Evolutionary conservation across 164 flowering plant genomes (phyloP).

Genomic region (Berberis thunbergii): DNA sequence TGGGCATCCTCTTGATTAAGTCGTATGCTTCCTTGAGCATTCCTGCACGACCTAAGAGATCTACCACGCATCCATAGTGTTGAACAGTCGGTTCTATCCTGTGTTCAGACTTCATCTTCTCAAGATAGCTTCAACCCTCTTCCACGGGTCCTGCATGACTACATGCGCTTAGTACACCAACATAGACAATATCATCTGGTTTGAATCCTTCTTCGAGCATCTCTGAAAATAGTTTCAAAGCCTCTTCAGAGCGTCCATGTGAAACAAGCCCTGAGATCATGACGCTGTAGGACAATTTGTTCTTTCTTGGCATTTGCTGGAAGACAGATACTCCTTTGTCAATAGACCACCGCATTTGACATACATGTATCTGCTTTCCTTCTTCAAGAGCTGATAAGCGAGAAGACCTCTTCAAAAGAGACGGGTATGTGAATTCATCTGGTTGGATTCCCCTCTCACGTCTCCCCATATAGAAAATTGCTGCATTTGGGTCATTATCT

Average conservation of each 20-base stretch:
- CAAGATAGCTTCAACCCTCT: not conserved
- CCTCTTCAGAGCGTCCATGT: too few species aligned
- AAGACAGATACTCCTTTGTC: too few species aligned
- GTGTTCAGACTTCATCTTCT: slow-evolving; percentile 1
- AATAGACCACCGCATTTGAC: too few species aligned
- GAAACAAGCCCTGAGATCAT: too few species aligned
- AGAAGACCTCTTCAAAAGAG: slow-evolving; percentile 61
- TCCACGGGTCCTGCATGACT: slow-evolving; percentile 11
- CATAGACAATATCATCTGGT: slow-evolving; percentile 9
- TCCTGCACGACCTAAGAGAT: slow-evolving; percentile 9
- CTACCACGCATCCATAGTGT: slow-evolving; percentile 12
- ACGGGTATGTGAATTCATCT: slow-evolving; percentile 61
- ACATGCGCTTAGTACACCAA: slow-evolving; percentile 11
- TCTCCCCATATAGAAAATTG: slow-evolving; percentile 39
- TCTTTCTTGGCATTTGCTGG: too few species aligned
- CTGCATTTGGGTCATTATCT: slow-evolving; percentile 27
- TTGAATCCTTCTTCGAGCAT: too few species aligned
- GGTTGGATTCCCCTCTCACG: slow-evolving; percentile 50
- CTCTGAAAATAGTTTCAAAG: too few species aligned
- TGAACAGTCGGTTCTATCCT: not conserved
- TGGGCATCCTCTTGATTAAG: slow-evolving; percentile 7
- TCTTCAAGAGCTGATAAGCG: slow-evolving; percentile 23
- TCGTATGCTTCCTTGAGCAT: slow-evolving; percentile 7
- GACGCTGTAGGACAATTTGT: too few species aligned
- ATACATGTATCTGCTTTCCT: slow-evolving; percentile 62